These are phyloP conservation scores for Chondrus crispus DNA, from an alignment of 23 red algal species.

Conservation along the genomic window DNA sequence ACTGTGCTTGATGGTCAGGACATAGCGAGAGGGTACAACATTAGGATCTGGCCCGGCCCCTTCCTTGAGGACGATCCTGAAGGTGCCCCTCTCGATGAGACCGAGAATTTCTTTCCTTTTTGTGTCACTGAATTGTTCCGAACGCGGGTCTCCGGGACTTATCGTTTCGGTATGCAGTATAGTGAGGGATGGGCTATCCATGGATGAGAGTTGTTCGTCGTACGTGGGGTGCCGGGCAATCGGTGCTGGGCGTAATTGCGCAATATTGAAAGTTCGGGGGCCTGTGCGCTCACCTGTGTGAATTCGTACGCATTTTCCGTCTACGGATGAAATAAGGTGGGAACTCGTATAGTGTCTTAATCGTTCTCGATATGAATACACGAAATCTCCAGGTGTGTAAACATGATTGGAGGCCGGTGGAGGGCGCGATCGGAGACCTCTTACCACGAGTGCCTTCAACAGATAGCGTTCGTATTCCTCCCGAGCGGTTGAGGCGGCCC, in stretches of 20 bases:
- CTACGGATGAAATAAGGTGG: neutral
- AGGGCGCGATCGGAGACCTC: neutral
- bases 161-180: constrained; percentile 4
- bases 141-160: neutral
- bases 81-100: constrained; percentile 18
- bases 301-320: neutral
- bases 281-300: neutral
- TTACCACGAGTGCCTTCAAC: neutral
- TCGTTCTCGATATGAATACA: neutral
- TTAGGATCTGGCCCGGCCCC: neutral
- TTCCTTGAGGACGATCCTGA: no score
- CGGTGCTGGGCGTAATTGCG: neutral
- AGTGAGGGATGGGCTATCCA: neutral
- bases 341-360: neutral
- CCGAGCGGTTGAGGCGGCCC: neutral
- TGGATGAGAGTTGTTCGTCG: neutral
- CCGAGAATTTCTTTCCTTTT: constrained; percentile 5
- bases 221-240: neutral
- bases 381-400: neutral
- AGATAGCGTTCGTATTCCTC: neutral
- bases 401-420: neutral
- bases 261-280: neutral
- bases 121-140: neutral
- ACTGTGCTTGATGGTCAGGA: neutral
- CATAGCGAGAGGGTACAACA: neutral